Evolutionary conservation across 2,329 filamentous ascomycete species (phyloP).

Genomic region (Paradendryphiella salina): DNA sequence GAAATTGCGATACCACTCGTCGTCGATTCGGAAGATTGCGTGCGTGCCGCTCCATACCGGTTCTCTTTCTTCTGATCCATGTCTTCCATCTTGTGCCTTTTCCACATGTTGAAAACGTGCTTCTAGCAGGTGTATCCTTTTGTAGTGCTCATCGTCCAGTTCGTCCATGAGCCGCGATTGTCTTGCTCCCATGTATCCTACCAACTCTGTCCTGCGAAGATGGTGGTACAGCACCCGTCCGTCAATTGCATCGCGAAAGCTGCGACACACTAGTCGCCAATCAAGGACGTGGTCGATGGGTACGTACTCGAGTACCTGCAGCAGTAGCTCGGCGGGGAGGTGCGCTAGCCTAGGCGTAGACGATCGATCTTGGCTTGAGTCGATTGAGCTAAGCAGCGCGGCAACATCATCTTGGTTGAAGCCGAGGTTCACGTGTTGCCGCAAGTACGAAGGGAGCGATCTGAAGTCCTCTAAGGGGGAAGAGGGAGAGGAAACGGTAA

Average conservation of each 20-base stretch:
- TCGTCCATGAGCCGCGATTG: neutral
- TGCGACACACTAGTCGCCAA: conserved; percentile 37
- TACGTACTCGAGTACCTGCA: conserved; percentile 34
- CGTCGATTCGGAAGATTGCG: conserved; percentile 31
- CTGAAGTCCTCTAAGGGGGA: neutral
- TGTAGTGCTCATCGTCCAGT: conserved; percentile 21
- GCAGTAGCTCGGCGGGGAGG: conserved; percentile 39
- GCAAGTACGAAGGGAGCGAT: conserved; percentile 28
- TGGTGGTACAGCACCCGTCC: conserved; percentile 31
- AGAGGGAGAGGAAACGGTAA: neutral
- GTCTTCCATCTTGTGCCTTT: neutral
- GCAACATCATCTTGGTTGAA: conserved; percentile 34
- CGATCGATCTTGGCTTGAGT: conserved; percentile 29
- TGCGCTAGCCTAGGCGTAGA: conserved; percentile 13
- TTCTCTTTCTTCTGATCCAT: neutral
- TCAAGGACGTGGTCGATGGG: conserved; percentile 33
- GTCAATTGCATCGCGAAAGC: conserved; percentile 40
- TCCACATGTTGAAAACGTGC: conserved; percentile 17
- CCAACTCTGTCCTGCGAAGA: conserved; percentile 26
- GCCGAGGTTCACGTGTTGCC: conserved; percentile 28
- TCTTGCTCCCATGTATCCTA: conserved; percentile 27
- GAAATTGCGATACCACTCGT: conserved; percentile 22
- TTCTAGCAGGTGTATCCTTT: conserved; percentile 22
- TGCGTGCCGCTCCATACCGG: conserved; percentile 22
- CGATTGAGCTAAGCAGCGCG: conserved; percentile 35